Conservation (phyloP, 1,284 basidiomycete species). For the Rhodotorula sp. region DNA sequence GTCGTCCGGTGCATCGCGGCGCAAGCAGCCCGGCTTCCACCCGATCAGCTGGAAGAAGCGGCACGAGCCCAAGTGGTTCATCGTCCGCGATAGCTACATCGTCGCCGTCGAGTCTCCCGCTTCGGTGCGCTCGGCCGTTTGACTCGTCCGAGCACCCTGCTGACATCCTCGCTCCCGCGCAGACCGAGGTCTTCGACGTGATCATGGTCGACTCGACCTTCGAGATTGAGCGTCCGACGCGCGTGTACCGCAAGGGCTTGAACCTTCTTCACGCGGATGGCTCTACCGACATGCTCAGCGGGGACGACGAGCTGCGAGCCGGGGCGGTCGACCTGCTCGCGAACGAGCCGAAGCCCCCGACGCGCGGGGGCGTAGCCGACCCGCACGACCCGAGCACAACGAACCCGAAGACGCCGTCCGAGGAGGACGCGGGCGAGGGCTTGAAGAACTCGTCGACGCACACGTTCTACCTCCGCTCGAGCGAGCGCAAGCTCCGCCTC, state of each 20-base stretch:
- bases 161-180: slow-evolving; percentile 3
- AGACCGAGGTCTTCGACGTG: slow-evolving; percentile 85
- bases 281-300: slow-evolving; percentile 45
- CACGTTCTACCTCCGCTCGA: slow-evolving; percentile 90
- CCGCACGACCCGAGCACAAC: slow-evolving; percentile 46
- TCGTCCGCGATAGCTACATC: slow-evolving; percentile 89
- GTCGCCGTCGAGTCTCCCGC: slow-evolving; percentile 85
- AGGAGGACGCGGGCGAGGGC: not conserved
- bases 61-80: slow-evolving; percentile 84
- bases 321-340: slow-evolving; percentile 44
- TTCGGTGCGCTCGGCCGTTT: slow-evolving; percentile 59
- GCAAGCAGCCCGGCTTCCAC: slow-evolving; percentile 51
- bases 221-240: slow-evolving; percentile 65
- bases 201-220: slow-evolving; percentile 92
- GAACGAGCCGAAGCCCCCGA: slow-evolving; percentile 47
- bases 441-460: slow-evolving; percentile 61
- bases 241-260: slow-evolving; percentile 65
- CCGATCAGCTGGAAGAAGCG: slow-evolving; percentile 66
- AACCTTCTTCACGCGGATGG: slow-evolving; percentile 57
- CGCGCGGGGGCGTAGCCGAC: slow-evolving; percentile 40
- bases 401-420: not conserved
- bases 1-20: slow-evolving; percentile 53
- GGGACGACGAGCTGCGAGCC: slow-evolving; percentile 20
- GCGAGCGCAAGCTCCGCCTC: slow-evolving; percentile 84
- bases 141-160: not conserved